Percentiles rank a stretch among this genome's conserved stretches.
These are phyloP conservation scores for Effrenium voratum DNA, from an alignment of 73 alveolate species.

Conservation along the genomic window DNA sequence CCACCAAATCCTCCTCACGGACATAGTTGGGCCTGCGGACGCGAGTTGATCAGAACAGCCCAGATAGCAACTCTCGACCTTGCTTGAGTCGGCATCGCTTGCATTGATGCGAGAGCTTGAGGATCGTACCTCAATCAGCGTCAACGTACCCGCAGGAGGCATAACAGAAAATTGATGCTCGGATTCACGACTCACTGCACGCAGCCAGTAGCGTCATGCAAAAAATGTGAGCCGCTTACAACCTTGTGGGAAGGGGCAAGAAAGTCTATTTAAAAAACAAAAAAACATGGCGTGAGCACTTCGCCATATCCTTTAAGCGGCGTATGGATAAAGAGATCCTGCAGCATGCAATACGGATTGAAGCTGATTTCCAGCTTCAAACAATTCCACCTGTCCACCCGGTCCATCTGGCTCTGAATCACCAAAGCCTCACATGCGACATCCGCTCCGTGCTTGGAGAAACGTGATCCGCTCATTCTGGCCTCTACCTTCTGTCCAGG, in stretches of 20 bases:
- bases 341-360: neutral
- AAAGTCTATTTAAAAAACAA: too few relatives aligned
- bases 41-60: neutral
- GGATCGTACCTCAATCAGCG: slow-evolving; percentile 46
- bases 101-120: slow-evolving; percentile 42
- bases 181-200: neutral
- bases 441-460: neutral
- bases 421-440: slow-evolving; percentile 33
- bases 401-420: slow-evolving; percentile 51
- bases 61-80: neutral
- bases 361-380: neutral
- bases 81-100: slow-evolving; percentile 42
- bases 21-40: slow-evolving; percentile 57
- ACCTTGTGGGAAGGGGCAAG: too few relatives aligned
- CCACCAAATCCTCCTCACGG: slow-evolving; percentile 66
- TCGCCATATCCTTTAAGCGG: slow-evolving; percentile 50
- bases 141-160: neutral
- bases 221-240: neutral
- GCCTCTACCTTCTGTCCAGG: slow-evolving; percentile 83
- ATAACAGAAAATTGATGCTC: neutral
- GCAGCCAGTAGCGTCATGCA: neutral
- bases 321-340: slow-evolving; percentile 59
- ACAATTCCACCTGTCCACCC: slow-evolving; percentile 14
- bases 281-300: neutral
- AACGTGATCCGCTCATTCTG: neutral